Base-by-base conservation (phyloP, 2,329 filamentous ascomycete genomes). In the Knufia fluminis region DNA sequence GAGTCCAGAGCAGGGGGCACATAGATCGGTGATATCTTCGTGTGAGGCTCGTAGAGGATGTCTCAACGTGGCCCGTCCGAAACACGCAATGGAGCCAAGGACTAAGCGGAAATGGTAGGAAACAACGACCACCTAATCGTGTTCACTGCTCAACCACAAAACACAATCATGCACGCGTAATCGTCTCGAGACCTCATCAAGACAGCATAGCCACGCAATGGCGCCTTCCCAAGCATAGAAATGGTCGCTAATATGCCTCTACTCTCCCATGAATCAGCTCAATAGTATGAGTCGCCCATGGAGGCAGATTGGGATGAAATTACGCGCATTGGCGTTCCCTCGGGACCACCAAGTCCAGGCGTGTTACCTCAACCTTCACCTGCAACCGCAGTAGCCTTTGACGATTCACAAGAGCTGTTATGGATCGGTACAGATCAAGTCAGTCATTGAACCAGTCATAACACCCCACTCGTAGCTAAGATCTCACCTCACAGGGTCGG, bases 351-450 rank as follows among this genome's bases (percentile, higher is more conserved):
- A 14, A 83, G 80, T 63, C 74, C 80, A 61, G 26, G 42, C 22
- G 77, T 77, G 57, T 72, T 85, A 61, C 77, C 33, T 36, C 33
- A 36, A 14, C 9, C 82, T 38, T 85, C 85, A 19, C 80, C 80
- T 50, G 80, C 88, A 58, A 83, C 85, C 39, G 83, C 88, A 2
- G 78, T 96, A 66, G 84, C 85, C 42, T 98, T 98, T 68, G 92
- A 98, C 66, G 85, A 84, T 50, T 76, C 77, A 33, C 85, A 95
- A 66, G 92, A 98, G 66, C 76, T 98, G 31, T 70, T 98, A 47
- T 98, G 94, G 92, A 81, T 83, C 2, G 94, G 90, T 41, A 94
- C 92, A 66, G 86, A 92, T 71, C 87, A 83, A 74, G 87, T 92
- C 74, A 72, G 79, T 68, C 31, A 35, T 8, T 23, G 12, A 12